These are phyloP conservation scores for Halteria grandinella DNA, from an alignment of 73 alveolate species.

Conservation along the genomic window DNA sequence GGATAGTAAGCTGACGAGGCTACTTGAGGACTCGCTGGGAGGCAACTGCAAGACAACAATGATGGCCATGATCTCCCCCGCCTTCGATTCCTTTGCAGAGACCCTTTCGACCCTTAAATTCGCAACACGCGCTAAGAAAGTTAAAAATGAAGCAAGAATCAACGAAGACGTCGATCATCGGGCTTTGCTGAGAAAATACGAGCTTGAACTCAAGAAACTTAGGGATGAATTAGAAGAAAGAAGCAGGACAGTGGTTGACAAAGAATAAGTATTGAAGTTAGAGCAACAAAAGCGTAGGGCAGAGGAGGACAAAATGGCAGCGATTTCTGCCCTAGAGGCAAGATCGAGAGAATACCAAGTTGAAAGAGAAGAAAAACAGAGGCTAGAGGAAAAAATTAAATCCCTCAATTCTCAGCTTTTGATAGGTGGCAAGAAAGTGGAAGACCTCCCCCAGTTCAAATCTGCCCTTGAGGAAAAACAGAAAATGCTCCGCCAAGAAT, in stretches of 20 bases:
- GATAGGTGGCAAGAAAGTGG: conserved; percentile 92
- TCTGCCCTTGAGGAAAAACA: conserved; percentile 87
- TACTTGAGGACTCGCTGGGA: conserved; percentile 85
- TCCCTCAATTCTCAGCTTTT: conserved; percentile 88
- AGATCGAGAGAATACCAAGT: conserved; percentile 84
- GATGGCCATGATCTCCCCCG: conserved; percentile 94
- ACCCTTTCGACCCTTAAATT: conserved; percentile 79
- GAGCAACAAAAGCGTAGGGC: conserved; percentile 86
- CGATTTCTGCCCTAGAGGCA: conserved; percentile 90
- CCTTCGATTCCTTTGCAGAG: conserved; percentile 79
- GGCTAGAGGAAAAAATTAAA: conserved; percentile 91
- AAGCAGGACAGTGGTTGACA: conserved; percentile 77
- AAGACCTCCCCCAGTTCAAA: conserved; percentile 90
- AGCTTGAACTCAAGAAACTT: conserved; percentile 89
- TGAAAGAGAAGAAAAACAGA: conserved; percentile 91
- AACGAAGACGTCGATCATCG: conserved; percentile 88
- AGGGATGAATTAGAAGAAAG: conserved; percentile 87
- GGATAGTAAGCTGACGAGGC: conserved; percentile 88
- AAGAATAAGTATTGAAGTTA: conserved; percentile 75
- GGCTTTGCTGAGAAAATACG: conserved; percentile 94
- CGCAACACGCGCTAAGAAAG: conserved; percentile 89
- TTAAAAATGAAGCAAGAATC: conserved; percentile 83
- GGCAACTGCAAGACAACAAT: conserved; percentile 90
- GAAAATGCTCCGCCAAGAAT: conserved; percentile 67
- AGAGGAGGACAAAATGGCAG: conserved; percentile 90